phyloP scores from a whole-genome alignment of 2,329 filamentous ascomycete genomes.

The Immersiporthe knoxdaviesiana region DNA sequence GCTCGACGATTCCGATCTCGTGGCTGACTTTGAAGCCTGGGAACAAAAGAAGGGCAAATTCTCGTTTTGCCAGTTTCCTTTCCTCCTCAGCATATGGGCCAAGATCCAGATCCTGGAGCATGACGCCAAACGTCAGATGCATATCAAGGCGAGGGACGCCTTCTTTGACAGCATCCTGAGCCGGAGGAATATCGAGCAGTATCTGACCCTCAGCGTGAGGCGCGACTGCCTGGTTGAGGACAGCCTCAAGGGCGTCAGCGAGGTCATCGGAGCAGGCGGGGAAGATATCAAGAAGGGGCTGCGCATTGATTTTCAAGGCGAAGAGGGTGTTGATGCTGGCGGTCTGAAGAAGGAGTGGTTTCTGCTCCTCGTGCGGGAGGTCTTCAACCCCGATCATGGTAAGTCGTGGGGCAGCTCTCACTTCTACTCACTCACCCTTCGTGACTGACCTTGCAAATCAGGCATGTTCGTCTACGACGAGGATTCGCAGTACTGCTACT shows the following conservation, averaged over 20 bases:
- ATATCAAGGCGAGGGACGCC: slow-evolving; percentile 81
- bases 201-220: slow-evolving; percentile 76
- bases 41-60: slow-evolving; percentile 75
- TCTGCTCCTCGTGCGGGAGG: slow-evolving; percentile 80
- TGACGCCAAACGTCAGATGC: slow-evolving; percentile 87
- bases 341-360: slow-evolving; percentile 96
- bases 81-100: slow-evolving; percentile 87
- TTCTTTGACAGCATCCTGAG: slow-evolving; percentile 89
- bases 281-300: slow-evolving; percentile 91
- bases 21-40: slow-evolving; percentile 87
- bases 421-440: not conserved
- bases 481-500: slow-evolving; percentile 88
- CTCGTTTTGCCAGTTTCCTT: slow-evolving; percentile 89
- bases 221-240: slow-evolving; percentile 88
- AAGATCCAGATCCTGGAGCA: slow-evolving; percentile 91
- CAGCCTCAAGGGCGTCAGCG: slow-evolving; percentile 81
- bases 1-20: slow-evolving; percentile 82
- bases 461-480: slow-evolving; percentile 94
- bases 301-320: slow-evolving; percentile 81
- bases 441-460: slow-evolving; percentile 39
- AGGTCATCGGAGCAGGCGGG: slow-evolving; percentile 77
- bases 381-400: slow-evolving; percentile 91
- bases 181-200: slow-evolving; percentile 73
- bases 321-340: slow-evolving; percentile 90
- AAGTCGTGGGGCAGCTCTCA: slow-evolving; percentile 45